Evolutionary conservation across 768 basidiomycete genomes (phyloP).

Genomic region (Psilocybe azurescens): DNA sequence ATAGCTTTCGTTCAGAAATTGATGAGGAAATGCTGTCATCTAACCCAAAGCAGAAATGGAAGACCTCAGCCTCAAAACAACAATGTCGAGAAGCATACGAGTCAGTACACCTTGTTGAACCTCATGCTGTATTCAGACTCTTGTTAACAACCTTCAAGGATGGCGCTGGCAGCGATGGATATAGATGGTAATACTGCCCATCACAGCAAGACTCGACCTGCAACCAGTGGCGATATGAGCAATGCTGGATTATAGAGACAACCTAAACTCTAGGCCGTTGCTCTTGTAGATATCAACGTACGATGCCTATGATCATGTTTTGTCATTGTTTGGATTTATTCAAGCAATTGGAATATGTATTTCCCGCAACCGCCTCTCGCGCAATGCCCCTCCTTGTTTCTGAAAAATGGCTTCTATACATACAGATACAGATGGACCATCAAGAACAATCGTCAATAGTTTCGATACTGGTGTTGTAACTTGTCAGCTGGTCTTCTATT

Average conservation of each 20-base stretch:
- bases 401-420: not conserved
- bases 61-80: constrained; percentile 49
- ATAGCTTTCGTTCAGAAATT: constrained; percentile 48
- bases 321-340: not conserved
- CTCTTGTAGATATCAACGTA: not conserved
- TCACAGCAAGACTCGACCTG: constrained; percentile 1
- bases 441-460: not conserved
- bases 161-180: constrained; percentile 26
- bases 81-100: constrained; percentile 67
- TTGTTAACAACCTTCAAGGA: constrained; percentile 9
- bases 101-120: constrained; percentile 42
- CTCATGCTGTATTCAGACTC: not conserved
- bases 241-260: not conserved
- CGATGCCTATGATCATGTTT: not conserved
- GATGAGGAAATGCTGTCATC: constrained; percentile 65
- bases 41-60: constrained; percentile 66
- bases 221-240: constrained; percentile 6
- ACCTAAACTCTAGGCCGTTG: not conserved
- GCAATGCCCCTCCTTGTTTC: not conserved
- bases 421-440: not conserved
- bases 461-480: not conserved
- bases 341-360: not conserved
- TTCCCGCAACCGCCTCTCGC: not conserved
- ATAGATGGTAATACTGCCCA: constrained; percentile 9
- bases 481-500: not conserved